Evolutionary conservation across 352 stramenopile genomes (phyloP), one percentile per base, ranked within the genome.

Genomic region (Lagenidium giganteum): DNA sequence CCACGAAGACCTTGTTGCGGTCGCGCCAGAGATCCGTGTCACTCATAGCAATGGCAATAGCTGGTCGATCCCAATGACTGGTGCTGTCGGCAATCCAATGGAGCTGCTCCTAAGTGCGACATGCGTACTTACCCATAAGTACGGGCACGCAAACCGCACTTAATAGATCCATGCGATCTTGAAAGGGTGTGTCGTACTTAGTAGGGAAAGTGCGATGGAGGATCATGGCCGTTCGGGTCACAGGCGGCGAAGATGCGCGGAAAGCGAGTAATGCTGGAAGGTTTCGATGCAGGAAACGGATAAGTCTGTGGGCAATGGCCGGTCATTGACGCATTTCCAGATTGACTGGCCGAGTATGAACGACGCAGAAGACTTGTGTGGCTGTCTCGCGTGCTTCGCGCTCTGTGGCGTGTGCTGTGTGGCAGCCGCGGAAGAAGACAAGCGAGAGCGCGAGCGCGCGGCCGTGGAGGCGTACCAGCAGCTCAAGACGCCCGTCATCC

Each of bases 1-100:
- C 81, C 32, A 93, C 78, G 53, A 93, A 89, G 39, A 93, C 72
- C 64, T 93, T 93, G 64, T 89, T 93, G 57, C 81, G 81, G 58
- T 93, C 81, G 39, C 81, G 81, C 81, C 81, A 93, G 22, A 93
- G 61, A 44, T 91, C 62, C 7, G 52, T 57, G 53, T 84, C 72
- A 8, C 55, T 59, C 74, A 85, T 87, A 4, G 31, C 18, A 4
- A 14, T 43, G 14, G 17, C 27, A 23, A 33, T 33, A 20, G 35
- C 23, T 34, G 22, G 28, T 11, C 8, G 25, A 22, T 38, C 22
- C 7, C 21, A 38, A 38, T 38, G 18, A 18, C 8, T n/a, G 12
- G 24, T 17, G 35, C 35, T 24, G 8, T 8, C 26, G 35, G 35
- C 25, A 24, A 47, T 52, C 20, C 35, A 35, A 17, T 40, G 42